Percentiles rank a stretch among this genome's conserved stretches.
Evolutionary conservation across 805 yeast species (phyloP).

Genomic region (Metschnikowia kofuensis): DNA sequence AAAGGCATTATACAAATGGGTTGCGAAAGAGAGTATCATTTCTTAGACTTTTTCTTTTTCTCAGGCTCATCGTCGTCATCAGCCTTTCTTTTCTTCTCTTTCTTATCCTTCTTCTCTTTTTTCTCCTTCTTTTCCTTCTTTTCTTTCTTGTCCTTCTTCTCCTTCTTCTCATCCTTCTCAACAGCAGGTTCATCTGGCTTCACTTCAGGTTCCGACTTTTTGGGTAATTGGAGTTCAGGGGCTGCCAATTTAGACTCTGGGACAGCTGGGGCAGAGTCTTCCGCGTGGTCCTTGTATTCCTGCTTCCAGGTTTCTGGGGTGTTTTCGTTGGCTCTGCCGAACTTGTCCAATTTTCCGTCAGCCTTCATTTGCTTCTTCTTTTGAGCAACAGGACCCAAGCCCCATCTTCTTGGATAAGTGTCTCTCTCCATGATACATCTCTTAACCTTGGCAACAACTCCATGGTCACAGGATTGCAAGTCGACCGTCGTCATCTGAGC

Average conservation of each 20-base stretch:
- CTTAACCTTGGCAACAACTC: constrained; percentile 97
- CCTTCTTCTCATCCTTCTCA: constrained; percentile 26
- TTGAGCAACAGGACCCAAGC: constrained; percentile 96
- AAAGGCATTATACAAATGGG: constrained; percentile 7
- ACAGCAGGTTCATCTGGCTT: no score
- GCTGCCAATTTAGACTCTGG: constrained; percentile 52
- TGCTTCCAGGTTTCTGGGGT: constrained; percentile 93
- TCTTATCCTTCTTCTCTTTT: constrained; percentile 49
- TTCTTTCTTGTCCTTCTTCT: constrained; percentile 46
- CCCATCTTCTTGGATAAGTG: constrained; percentile 99
- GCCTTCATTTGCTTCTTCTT: constrained; percentile 98
- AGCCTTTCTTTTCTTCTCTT: constrained; percentile 23
- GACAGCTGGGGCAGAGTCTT: constrained; percentile 55
- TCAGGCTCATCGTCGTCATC: constrained; percentile 42
- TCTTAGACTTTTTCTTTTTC: constrained; percentile 50
- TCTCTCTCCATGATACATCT: constrained; percentile 99
- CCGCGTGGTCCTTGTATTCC: constrained; percentile 70
- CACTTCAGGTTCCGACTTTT: constrained; percentile 39
- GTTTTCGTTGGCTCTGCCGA: constrained; percentile 87
- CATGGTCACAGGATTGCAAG: constrained; percentile 94
- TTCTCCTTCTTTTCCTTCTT: constrained; percentile 62
- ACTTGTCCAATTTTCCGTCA: constrained; percentile 95
- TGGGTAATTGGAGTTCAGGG: constrained; percentile 45
- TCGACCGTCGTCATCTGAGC: constrained; percentile 99
- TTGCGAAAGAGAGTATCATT: constrained; percentile 19